Conservation (phyloP, 805 yeast genomes). For the Wickerhamomyces silvicola region DNA sequence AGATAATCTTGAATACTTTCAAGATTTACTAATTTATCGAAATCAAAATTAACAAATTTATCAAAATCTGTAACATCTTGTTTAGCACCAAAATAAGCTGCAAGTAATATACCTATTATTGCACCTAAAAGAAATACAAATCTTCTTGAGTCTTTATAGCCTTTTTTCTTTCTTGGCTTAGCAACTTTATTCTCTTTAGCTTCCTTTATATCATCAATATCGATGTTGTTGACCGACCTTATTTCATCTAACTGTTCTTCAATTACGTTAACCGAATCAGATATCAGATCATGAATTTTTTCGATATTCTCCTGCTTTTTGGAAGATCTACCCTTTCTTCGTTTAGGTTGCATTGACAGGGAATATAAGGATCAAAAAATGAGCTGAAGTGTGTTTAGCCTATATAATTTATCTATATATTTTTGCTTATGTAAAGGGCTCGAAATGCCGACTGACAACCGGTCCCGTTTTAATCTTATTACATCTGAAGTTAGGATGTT, state of each 20-base stretch:
- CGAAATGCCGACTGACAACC: too few species aligned
- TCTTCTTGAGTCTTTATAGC: conserved; percentile 45
- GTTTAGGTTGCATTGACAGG: not conserved
- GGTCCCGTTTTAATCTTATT: too few species aligned
- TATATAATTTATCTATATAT: too few species aligned
- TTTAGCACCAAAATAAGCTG: conserved; percentile 53
- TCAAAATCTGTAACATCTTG: conserved; percentile 28
- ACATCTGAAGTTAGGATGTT: too few species aligned
- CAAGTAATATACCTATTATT: conserved; percentile 56
- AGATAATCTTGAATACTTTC: conserved; percentile 53
- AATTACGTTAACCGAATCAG: conserved; percentile 12
- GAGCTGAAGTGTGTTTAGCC: too few species aligned
- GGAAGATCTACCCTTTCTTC: not conserved
- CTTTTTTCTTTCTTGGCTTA: too few species aligned
- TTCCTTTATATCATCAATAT: too few species aligned
- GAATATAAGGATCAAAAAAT: not conserved
- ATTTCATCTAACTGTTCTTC: conserved; percentile 12
- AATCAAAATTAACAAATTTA: conserved; percentile 26
- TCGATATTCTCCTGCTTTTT: not conserved
- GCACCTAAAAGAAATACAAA: conserved; percentile 67
- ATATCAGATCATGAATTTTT: conserved; percentile 10
- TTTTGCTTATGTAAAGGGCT: too few species aligned
- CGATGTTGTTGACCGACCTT: too few species aligned
- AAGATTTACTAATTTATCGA: conserved; percentile 43
- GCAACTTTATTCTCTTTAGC: too few species aligned